Evolutionary conservation across 768 basidiomycete genomes (phyloP).

Genomic region (button mushroom (Agaricus bisporus)): DNA sequence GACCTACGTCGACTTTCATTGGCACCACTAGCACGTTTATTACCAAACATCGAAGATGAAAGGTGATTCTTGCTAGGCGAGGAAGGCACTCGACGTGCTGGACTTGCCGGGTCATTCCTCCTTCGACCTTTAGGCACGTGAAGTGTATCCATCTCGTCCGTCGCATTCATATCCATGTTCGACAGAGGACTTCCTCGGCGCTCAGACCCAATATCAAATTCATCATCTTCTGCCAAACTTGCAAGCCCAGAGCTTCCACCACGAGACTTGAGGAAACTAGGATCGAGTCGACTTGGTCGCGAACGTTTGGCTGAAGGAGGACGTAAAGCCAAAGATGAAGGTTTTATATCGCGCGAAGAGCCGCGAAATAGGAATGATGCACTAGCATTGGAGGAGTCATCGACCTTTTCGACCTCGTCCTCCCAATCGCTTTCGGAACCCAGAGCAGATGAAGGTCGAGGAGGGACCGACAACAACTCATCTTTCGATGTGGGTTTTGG

Average conservation of each 20-base stretch:
- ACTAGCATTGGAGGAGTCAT: conserved; percentile 53
- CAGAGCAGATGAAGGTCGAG: conserved; percentile 30
- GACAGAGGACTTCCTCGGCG: conserved; percentile 41
- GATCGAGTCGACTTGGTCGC: conserved; percentile 63
- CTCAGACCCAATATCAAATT: conserved; percentile 32
- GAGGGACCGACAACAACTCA: conserved; percentile 13
- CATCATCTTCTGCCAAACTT: conserved; percentile 71
- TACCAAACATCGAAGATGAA: conserved; percentile 17
- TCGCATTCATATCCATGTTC: conserved; percentile 61
- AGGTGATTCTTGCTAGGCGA: conserved; percentile 11
- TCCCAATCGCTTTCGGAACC: conserved; percentile 88
- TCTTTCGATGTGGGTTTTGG: conserved; percentile 19
- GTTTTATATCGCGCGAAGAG: conserved; percentile 23
- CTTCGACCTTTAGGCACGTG: conserved; percentile 35
- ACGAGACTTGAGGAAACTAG: conserved; percentile 60
- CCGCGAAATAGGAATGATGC: conserved; percentile 43
- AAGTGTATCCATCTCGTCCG: conserved; percentile 26
- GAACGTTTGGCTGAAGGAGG: conserved; percentile 34
- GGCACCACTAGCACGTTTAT: conserved; percentile 11
- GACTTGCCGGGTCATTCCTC: conserved; percentile 13
- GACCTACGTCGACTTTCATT: conserved; percentile 40
- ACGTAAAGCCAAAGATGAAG: conserved; percentile 18
- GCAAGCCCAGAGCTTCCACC: conserved; percentile 36
- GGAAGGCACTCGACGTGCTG: conserved; percentile 39
- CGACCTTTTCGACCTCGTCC: conserved; percentile 80